Evolutionary conservation across 2,329 filamentous ascomycete genomes (phyloP).

Genomic region (Ophiocordyceps polyrhachis-furcata): DNA sequence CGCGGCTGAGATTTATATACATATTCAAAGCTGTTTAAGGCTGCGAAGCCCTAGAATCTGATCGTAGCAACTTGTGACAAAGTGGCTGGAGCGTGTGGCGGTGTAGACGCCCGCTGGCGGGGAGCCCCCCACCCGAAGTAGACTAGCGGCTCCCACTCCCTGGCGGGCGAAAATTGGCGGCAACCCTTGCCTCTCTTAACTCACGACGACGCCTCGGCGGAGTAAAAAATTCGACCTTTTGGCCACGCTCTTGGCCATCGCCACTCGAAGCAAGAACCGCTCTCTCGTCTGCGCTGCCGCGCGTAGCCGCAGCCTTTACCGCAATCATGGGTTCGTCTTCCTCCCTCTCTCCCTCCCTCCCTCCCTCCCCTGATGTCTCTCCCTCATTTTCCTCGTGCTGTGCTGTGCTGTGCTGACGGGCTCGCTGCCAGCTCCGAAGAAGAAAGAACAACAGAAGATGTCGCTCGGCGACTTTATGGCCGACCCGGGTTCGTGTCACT

Average conservation of each 20-base stretch:
- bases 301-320: constrained; percentile 14
- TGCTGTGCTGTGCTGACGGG: background rate
- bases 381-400: too few relatives aligned
- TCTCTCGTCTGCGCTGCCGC: background rate
- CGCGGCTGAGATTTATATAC: background rate
- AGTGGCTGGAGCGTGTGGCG: background rate
- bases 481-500: constrained; percentile 55
- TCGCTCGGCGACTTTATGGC: constrained; percentile 89
- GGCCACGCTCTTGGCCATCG: constrained; percentile 21
- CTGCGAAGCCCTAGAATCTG: background rate
- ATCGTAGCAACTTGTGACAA: background rate
- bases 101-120: background rate
- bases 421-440: constrained; percentile 55
- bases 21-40: background rate
- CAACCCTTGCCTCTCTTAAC: constrained; percentile 19
- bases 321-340: constrained; percentile 41
- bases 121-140: constrained; percentile 3
- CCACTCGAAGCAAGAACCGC: constrained; percentile 1
- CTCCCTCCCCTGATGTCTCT: too few relatives aligned
- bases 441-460: constrained; percentile 92
- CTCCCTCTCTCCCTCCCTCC: constrained; percentile 2
- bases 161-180: constrained; percentile 22
- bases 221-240: constrained; percentile 26
- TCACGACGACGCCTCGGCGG: constrained; percentile 10
- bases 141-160: constrained; percentile 22